Base-by-base conservation (phyloP, 108 stramenopile genomes). In the Licmophora abbreviata region DNA sequence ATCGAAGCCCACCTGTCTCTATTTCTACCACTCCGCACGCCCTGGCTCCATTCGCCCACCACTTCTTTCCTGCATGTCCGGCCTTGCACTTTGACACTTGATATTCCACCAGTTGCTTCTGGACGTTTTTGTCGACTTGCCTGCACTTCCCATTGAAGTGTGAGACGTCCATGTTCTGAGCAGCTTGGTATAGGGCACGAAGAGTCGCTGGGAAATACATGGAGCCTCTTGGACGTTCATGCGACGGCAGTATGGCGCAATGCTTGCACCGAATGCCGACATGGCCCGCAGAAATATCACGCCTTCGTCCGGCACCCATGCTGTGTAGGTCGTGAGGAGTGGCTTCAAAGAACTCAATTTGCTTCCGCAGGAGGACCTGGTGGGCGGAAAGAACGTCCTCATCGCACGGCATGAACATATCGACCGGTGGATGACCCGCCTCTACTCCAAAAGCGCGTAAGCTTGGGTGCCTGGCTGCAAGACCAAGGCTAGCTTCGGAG, bases 231-330 rank as follows among this genome's bases (percentile, higher is more conserved):
- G 74, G 74, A 15, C 79, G 46, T 25, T 58, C 54, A 29, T 49
- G 56, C 21, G 61, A 51, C 14, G 79, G 69, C 22, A 63, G 41
- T 23, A 23, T 15, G 15, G 58, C 52, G 42, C 79, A 81, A 50
- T 81, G 79, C 10, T 47, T 72, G 36, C 79, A 81, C 33, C 72
- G 68, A 2, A 81, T 66, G 4, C 79, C 79, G n/a, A 76, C 75
- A 54, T 81, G 75, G 17, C 74, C 75, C 14, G 68, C 32, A 26
- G 48, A 30, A 0, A 81, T 23, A 17, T 61, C 51, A 17, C 73
- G 69, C 40, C 74, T 76, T 23, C 75, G 42, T 9, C 79, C 79
- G 41, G 66, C 72, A 34, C 62, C 63, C 31, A 65, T 68, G 7
- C 47, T 49, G 44, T 58, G 45, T 7, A 81, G 53, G 46, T 81